A percentile compares a stretch with the other conserved stretches of the same genome.
Conservation (phyloP, 108 stramenopile genomes). For the Thalassiosira profunda region DNA sequence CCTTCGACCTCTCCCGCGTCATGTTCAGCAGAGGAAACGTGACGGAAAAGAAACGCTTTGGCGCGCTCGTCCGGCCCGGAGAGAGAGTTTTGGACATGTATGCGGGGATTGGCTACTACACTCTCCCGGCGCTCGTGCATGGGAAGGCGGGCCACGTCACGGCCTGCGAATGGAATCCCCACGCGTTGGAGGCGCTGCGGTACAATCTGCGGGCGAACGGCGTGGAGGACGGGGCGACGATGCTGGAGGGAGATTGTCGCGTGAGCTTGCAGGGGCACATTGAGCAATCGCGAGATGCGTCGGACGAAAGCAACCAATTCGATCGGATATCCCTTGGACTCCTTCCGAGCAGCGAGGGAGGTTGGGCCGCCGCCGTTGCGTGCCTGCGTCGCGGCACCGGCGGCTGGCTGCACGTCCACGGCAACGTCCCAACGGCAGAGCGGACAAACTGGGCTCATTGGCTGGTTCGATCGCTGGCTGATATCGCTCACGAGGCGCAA, state of each 20-base stretch:
- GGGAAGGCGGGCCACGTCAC: conserved; percentile 74
- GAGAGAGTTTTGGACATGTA: conserved; percentile 95
- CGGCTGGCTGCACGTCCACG: conserved; percentile 96
- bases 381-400: conserved; percentile 62
- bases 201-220: conserved; percentile 84
- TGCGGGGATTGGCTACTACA: conserved; percentile 97
- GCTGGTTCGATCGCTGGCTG: conserved; percentile 51
- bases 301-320: conserved; percentile 20
- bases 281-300: background rate
- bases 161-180: conserved; percentile 94
- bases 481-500: conserved; percentile 13
- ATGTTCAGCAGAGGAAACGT: conserved; percentile 98
- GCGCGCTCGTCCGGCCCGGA: conserved; percentile 61
- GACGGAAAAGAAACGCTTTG: conserved; percentile 94
- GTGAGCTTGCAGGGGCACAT: conserved; percentile 21
- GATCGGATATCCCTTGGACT: conserved; percentile 95
- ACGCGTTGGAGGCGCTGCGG: conserved; percentile 77
- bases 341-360: conserved; percentile 92
- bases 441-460: conserved; percentile 69
- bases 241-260: conserved; percentile 88
- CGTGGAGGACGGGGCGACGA: conserved; percentile 64
- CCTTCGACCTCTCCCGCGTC: conserved; percentile 91
- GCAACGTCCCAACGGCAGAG: conserved; percentile 80
- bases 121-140: conserved; percentile 86
- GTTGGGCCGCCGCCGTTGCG: conserved; percentile 85